Conservation (phyloP, 371 early-diverging fungal genomes). For the Zancudomyces culisetae region DNA sequence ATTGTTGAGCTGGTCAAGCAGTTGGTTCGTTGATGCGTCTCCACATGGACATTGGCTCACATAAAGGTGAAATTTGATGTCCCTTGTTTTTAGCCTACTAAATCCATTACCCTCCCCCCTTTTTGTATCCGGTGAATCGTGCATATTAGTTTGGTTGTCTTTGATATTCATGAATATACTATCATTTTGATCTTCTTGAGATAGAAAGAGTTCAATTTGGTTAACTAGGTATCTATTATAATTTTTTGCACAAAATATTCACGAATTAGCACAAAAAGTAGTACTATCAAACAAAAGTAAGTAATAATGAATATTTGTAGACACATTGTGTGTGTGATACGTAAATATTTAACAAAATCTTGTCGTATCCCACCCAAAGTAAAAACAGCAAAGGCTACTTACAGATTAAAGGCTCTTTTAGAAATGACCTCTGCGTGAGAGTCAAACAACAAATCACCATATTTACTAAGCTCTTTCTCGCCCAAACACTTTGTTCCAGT, state of each 20-base stretch:
- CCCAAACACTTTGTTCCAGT: constrained; percentile 72
- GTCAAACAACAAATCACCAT: constrained; percentile 53
- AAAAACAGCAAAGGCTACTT: constrained; percentile 9
- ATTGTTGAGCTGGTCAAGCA: not conserved
- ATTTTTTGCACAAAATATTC: too few species aligned
- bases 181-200: not conserved
- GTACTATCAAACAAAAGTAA: too few species aligned
- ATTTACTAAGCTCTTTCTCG: constrained; percentile 30
- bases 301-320: too few species aligned
- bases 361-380: not conserved
- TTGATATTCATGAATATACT: not conserved
- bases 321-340: too few species aligned
- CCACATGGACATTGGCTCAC: constrained; percentile 21
- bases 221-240: constrained; percentile 8
- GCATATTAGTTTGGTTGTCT: not conserved
- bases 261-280: too few species aligned
- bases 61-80: constrained; percentile 11
- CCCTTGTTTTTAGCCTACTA: not conserved
- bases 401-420: constrained; percentile 49
- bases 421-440: constrained; percentile 72
- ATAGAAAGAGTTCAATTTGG: constrained; percentile 3
- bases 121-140: not conserved
- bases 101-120: not conserved
- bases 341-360: too few species aligned
- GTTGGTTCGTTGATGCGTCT: constrained; percentile 9